Evolutionary conservation across 2,329 filamentous ascomycete genomes (phyloP).

Genomic region (Pseudogymnoascus sp.): DNA sequence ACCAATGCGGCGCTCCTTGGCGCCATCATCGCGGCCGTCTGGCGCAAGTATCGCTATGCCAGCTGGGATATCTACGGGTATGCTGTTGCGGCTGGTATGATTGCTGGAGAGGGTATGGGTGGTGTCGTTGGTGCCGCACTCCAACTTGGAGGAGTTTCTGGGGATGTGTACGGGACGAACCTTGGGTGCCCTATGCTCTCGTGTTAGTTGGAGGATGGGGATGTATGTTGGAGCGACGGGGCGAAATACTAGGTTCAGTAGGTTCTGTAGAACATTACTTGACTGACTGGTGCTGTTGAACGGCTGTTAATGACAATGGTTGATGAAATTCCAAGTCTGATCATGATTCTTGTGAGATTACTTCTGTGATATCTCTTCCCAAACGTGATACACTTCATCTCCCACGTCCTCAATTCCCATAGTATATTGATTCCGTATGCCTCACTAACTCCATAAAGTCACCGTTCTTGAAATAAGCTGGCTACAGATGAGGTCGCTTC

Average conservation of each 20-base stretch:
- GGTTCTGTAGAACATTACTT: not conserved
- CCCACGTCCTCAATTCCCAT: not conserved
- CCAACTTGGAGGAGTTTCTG: conserved; percentile 28
- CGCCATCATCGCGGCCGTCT: conserved; percentile 41
- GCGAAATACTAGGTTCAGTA: not conserved
- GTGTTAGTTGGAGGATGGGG: not conserved
- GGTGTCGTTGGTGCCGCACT: conserved; percentile 49
- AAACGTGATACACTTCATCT: not conserved
- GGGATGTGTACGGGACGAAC: conserved; percentile 27
- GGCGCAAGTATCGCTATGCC: conserved; percentile 44
- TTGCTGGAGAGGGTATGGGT: conserved; percentile 55
- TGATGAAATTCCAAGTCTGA: not conserved
- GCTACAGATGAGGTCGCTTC: not conserved
- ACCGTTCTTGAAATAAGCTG: not conserved
- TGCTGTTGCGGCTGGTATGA: conserved; percentile 50
- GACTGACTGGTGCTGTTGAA: not conserved
- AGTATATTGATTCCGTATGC: not conserved
- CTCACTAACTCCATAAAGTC: not conserved
- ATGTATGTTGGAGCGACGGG: not conserved
- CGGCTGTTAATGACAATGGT: not conserved
- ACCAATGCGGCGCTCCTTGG: conserved; percentile 51
- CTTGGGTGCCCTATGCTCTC: conserved; percentile 25
- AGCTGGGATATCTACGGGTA: conserved; percentile 52
- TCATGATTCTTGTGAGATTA: not conserved
- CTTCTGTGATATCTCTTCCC: not conserved